Evolutionary conservation across 208 protist species (phyloP), one percentile per base, ranked within the genome.

Genomic region (Trypanosoma congolense): DNA sequence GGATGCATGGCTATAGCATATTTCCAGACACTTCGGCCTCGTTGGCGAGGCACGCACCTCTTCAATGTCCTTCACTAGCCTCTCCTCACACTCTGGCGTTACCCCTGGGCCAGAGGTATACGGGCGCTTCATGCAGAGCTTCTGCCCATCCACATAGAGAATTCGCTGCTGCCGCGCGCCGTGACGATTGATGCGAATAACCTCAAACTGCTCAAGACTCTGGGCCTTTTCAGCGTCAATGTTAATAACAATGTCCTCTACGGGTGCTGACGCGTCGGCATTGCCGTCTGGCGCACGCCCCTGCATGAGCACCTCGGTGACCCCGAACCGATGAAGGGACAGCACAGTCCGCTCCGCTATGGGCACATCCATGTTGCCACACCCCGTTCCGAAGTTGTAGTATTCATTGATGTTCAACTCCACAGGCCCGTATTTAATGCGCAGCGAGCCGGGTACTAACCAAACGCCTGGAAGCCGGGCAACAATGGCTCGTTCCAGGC

Each of bases 391-490:
- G 65, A 94, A 91, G 48, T 88, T 85, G 58, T 86, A 94, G 56
- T 77, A 80, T 54, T 94, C 83, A 46, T 88, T 90, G 42, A 90
- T 89, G 57, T 89, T 90, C 2, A 94, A 54, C 61, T 90, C 83
- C n/a, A 90, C 31, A 3, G 83, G 83, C 24, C 87, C 83, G 56
- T 87, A 87, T 42, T 80, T 67, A 52, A 94, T 89, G 49, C 87
- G 83, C 49, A 94, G 64, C 6, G 87, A 91, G 35, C 83, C 83
- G 29, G 70, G 75, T 18, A 90, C 69, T 22, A 94, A 80, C n/a
- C 58, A 63, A 56, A 75, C 81, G 2, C 66, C 73, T 3, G 81
- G 77, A 35, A 94, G 70, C 3, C 73, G 68, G 6, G 67, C 75
- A 28, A 73, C 69, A 54, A 94, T 74, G 3, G 69, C 65, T 0